phyloP scores from a whole-genome alignment of 306 rosid species.

The Cucurbita maxima region DNA sequence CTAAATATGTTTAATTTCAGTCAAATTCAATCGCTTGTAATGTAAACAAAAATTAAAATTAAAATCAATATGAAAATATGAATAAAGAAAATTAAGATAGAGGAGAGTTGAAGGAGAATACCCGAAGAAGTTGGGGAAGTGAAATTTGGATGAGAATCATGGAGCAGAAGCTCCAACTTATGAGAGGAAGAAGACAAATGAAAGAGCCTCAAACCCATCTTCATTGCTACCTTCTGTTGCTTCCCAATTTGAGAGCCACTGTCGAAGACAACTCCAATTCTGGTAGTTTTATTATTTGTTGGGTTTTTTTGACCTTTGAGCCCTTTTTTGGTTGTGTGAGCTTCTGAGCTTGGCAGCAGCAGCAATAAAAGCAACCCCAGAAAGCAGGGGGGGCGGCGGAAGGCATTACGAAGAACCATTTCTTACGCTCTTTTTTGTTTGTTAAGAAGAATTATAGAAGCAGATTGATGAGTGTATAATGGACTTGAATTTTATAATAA shows the following conservation, averaged over 20 bases:
- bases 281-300: not conserved
- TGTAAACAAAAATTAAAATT: no score
- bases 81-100: not conserved
- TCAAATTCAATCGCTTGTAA: no score
- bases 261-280: constrained; percentile 23
- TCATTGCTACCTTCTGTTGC: constrained; percentile 33
- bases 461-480: not conserved
- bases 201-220: constrained; percentile 23
- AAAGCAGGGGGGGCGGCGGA: not conserved
- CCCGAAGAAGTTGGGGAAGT: constrained; percentile 15
- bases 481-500: not conserved
- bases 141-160: constrained; percentile 11
- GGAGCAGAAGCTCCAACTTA: constrained; percentile 12
- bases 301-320: not conserved
- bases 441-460: not conserved
- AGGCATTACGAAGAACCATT: not conserved
- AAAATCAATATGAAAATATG: not conserved
- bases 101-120: not conserved
- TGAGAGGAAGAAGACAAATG: not conserved
- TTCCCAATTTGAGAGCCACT: constrained; percentile 19
- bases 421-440: not conserved
- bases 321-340: not conserved
- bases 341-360: constrained; percentile 9
- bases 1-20: no score
- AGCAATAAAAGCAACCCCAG: not conserved